phyloP scores from a whole-genome alignment of 495 filamentous ascomycete genomes.

The Penicillium goetzii region DNA sequence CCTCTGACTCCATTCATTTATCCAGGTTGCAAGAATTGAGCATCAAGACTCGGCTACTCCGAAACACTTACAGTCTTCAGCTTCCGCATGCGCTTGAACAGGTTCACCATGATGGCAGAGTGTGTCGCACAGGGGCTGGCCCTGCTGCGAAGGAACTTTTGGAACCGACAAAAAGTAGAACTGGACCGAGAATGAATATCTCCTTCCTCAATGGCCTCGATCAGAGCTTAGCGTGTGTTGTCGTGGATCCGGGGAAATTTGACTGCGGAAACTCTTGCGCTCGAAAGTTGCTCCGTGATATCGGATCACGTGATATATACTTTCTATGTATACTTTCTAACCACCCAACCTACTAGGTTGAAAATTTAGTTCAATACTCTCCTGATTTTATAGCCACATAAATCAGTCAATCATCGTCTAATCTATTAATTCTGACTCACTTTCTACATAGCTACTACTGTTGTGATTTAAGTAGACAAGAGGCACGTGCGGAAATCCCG shows the following conservation, averaged over 20 bases:
- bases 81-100: slow-evolving; percentile 77
- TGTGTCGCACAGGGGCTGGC: slow-evolving; percentile 28
- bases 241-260: slow-evolving; percentile 36
- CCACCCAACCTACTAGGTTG: not conserved
- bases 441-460: not conserved
- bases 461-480: not conserved
- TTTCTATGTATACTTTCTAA: not conserved
- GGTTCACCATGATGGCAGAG: slow-evolving; percentile 67
- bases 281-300: slow-evolving; percentile 38
- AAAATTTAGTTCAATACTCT: not conserved
- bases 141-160: slow-evolving; percentile 16
- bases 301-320: slow-evolving; percentile 27
- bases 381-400: not conserved
- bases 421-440: not conserved
- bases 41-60: not conserved
- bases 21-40: not conserved
- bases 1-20: slow-evolving; percentile 11
- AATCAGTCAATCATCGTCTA: not conserved
- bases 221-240: slow-evolving; percentile 10
- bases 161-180: not conserved
- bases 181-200: not conserved
- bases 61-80: slow-evolving; percentile 67
- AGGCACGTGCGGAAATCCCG: slow-evolving; percentile 17
- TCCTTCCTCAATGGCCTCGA: slow-evolving; percentile 8
- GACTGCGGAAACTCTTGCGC: slow-evolving; percentile 28